Conservation (phyloP, 2,329 filamentous ascomycete genomes). For the Dactylellina haptotyla region DNA sequence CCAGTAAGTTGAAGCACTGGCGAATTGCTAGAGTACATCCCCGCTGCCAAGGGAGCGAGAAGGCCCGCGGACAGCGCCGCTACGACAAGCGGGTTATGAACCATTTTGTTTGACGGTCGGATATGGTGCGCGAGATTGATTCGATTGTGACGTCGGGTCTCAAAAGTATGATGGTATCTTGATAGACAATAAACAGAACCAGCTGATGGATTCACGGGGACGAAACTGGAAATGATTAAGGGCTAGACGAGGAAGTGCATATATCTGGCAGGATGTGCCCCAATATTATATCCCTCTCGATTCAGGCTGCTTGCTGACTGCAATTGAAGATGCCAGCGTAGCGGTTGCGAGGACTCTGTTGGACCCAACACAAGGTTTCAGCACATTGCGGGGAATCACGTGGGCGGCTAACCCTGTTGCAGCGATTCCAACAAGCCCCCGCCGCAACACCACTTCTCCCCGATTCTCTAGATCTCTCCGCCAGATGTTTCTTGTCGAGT, state of each 20-base stretch:
- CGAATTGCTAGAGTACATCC: slow-evolving; percentile 85
- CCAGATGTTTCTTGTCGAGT: no score
- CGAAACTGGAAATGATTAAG: slow-evolving; percentile 2
- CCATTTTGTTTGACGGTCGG: slow-evolving; percentile 63
- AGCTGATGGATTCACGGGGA: slow-evolving; percentile 15
- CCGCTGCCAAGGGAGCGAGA: slow-evolving; percentile 73
- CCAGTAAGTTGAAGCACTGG: slow-evolving; percentile 83
- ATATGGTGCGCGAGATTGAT: slow-evolving; percentile 1
- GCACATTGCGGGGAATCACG: slow-evolving; percentile 44
- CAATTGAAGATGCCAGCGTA: slow-evolving; percentile 54
- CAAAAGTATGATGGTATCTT: neutral
- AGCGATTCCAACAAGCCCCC: slow-evolving; percentile 16
- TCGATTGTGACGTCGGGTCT: neutral
- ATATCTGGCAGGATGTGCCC: slow-evolving; percentile 11
- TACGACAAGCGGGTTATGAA: slow-evolving; percentile 63
- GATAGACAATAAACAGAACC: neutral
- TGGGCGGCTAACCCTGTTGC: slow-evolving; percentile 6
- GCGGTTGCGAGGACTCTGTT: slow-evolving; percentile 44
- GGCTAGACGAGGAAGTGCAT: slow-evolving; percentile 19
- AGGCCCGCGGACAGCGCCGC: slow-evolving; percentile 69
- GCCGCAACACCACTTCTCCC: neutral
- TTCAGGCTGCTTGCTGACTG: slow-evolving; percentile 30
- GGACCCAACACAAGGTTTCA: slow-evolving; percentile 37
- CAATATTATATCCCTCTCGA: slow-evolving; percentile 39
- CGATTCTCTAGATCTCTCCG: no score